Evolutionary conservation across 2,329 filamentous ascomycete species (phyloP), one percentile per base, ranked within the genome.

Genomic region (Alternaria sp.): DNA sequence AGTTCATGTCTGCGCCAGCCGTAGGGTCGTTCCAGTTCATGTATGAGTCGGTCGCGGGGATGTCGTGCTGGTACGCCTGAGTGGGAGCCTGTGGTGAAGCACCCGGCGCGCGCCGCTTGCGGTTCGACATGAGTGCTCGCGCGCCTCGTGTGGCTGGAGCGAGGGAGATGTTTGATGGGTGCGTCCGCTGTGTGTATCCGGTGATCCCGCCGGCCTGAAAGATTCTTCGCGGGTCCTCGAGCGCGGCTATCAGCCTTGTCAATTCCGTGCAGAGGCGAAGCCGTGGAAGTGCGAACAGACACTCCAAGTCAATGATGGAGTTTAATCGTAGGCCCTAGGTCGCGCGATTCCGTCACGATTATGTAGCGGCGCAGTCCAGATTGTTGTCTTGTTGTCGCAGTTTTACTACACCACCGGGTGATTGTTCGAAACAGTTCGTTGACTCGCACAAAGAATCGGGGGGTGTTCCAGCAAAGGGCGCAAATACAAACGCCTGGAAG

Each of bases 41-140:
- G 66, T 75, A 79, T n/a, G 75, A 72, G 36, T 80, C 77, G 57
- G 72, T 54, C 6, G 79, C 80, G 69, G 80, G 80, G 60, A 81
- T 72, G 73, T 79, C 80, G 74, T 83, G 86, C 66, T 82, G 84
- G 81, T 65, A 86, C 19, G 70, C 69, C 68, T 69, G 78, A 61
- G 86, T 86, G 74, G 88, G 87, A 21, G 86, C 81, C 68, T 87
- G 81, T n/a, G 92, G 90, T 40, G 88, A 86, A 65, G 89, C 83
- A 76, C 90, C 91, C 60, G 92, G 90, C 50, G 92, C 91, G 70
- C 90, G 85, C 78, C 92, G 87, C 83, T 96, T 96, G 80, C 91
- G 84, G 68, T 68, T 73, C 23, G 77, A 69, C 75, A 80, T 79
- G 61, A 61, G 59, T 44, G 43, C 32, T 61, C 57, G 62, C 46